Base-by-base conservation (phyloP, 805 yeast genomes). In the Yamadazyma sp. region DNA sequence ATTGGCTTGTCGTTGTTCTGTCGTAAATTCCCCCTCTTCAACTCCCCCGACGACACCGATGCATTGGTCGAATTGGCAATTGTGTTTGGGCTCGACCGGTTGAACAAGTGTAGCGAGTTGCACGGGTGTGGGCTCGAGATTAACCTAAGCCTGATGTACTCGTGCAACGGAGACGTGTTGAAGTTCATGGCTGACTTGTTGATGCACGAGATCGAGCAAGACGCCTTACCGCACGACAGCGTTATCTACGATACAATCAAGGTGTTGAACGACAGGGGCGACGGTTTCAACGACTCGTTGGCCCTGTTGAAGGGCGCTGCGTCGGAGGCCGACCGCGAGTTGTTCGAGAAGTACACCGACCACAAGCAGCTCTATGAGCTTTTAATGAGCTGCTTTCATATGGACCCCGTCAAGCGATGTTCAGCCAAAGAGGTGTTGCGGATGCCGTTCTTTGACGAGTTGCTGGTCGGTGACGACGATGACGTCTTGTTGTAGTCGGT, bases 41-140 rank as follows among this genome's bases (percentile, higher is more conserved):
- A 88, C 55, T 89, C 97, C 2, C 80, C 86, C 5, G 98, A 91
- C 60, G 99, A 93, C 56, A 79, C 81, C 2, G 98, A 93, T 52
- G 96, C 98, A 0, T 58, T 91, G 35, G 74, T 90, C 22, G 99
- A 93, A 57, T 67, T 91, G 23, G 80, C 95, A 0, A 67, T 82
- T 2, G 70, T 93, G 2, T 90, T 86, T 62, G 99, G 99, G 3
- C 59, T 75, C 33, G 76, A 74, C 8, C 78, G 76, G 46, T 72
- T 93, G 76, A 78, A 78, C 45, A 77, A 78, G 45, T 80, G 89
- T 51, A 95, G 97, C 5, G 75, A 77, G 40, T 58, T 87, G 26
- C 99, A 93, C 64, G 98, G 98, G 0, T 72, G 90, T 37, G 93
- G 89, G 0, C 75, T 91, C 35, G 96, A 89, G 41, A 70, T 68